Conservation (phyloP, 768 basidiomycete genomes). For the Floccularia luteovirens region DNA sequence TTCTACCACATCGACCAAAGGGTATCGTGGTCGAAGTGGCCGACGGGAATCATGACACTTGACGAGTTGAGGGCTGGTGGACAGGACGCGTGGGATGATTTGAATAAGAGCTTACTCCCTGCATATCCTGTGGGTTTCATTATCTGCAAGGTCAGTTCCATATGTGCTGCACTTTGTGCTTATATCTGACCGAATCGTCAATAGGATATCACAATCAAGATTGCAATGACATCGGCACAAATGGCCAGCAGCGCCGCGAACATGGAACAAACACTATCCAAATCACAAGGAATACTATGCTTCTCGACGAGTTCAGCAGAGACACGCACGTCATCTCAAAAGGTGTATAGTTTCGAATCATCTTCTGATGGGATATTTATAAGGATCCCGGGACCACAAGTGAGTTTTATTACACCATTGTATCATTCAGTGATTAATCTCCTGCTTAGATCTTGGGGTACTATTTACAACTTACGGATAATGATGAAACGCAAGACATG, state of each 20-base stretch:
- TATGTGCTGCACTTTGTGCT: neutral
- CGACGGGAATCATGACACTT: slow-evolving; percentile 1
- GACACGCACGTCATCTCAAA: slow-evolving; percentile 1
- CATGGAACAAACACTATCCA: neutral
- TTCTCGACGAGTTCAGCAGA: slow-evolving; percentile 5
- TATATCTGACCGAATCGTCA: neutral
- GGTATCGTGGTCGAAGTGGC: slow-evolving; percentile 8
- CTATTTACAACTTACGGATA: neutral
- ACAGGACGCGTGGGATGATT: neutral
- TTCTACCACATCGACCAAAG: slow-evolving; percentile 8
- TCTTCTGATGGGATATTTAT: slow-evolving; percentile 9
- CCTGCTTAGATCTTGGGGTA: neutral
- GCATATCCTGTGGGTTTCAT: slow-evolving; percentile 4
- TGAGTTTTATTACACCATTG: neutral
- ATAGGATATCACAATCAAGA: slow-evolving; percentile 6
- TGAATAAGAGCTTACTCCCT: slow-evolving; percentile 4
- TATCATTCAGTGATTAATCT: neutral
- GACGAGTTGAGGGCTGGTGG: slow-evolving; percentile 2
- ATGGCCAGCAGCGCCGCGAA: neutral
- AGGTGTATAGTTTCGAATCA: slow-evolving; percentile 4
- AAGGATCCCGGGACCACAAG: slow-evolving; percentile 13
- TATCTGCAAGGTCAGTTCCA: slow-evolving; percentile 3
- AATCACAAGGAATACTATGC: slow-evolving; percentile 2
- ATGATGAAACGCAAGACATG: neutral
- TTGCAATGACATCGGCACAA: neutral